Percentiles rank a stretch among this genome's conserved stretches.
phyloP scores from a whole-genome alignment of 2,329 filamentous ascomycete genomes.

The Pezicula radicicola region DNA sequence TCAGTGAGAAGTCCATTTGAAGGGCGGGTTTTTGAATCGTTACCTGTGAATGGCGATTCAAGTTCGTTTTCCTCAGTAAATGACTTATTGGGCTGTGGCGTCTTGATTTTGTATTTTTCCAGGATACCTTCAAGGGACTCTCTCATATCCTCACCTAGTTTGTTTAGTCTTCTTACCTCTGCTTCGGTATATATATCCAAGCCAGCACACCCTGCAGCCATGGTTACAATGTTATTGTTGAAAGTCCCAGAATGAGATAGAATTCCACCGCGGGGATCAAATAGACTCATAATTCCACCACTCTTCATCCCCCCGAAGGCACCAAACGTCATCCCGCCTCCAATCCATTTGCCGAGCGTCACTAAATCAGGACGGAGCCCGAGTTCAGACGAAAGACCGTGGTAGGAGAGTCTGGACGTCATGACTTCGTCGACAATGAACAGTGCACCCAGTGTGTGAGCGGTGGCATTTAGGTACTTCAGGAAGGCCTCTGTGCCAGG shows the following conservation, averaged over 20 bases:
- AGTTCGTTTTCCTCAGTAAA: constrained; percentile 5
- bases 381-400: constrained; percentile 43
- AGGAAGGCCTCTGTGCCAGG: constrained; percentile 31
- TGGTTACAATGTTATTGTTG: constrained; percentile 59
- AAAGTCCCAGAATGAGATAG: constrained; percentile 59
- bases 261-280: constrained; percentile 46
- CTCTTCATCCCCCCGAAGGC: constrained; percentile 60
- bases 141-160: constrained; percentile 13
- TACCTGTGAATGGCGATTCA: constrained; percentile 9
- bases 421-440: constrained; percentile 72
- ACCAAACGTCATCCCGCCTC: constrained; percentile 64
- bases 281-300: constrained; percentile 50
- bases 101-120: constrained; percentile 4
- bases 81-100: neutral
- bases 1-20: neutral
- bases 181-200: constrained; percentile 17
- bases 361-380: constrained; percentile 56
- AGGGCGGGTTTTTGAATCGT: neutral
- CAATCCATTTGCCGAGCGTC: constrained; percentile 64
- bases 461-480: constrained; percentile 11
- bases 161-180: constrained; percentile 13
- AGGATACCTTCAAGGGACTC: constrained; percentile 7
- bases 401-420: constrained; percentile 55
- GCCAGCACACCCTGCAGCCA: constrained; percentile 45
- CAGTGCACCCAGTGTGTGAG: constrained; percentile 41